Evolutionary conservation across 495 filamentous ascomycete genomes (phyloP), one percentile per base, ranked within the genome.

Genomic region (Peziza echinospora): DNA sequence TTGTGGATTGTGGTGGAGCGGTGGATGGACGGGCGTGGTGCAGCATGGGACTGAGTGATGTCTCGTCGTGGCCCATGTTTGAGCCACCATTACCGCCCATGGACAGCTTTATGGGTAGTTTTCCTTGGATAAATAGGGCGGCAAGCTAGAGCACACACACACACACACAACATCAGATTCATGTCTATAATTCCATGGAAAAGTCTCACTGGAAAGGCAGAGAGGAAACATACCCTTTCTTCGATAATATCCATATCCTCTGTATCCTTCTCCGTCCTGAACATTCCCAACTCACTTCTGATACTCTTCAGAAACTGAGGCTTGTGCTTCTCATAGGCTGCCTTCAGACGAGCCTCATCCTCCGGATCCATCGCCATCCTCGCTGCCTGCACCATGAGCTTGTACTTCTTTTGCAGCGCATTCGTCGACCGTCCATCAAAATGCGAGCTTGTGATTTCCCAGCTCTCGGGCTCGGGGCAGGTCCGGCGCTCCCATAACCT

Each of bases 241-340:
- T 54, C 55, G 16, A 54, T 52, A 22, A 51, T 52, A 21, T 58
- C 52, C 19, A 53, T 26, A 26, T 56, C 50, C 9, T 57, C 52
- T 17, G 51, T 26, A 26, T 56, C 50, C 9, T 57, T 52, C 49
- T 60, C 61, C 21, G 56, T 50, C 50, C 57, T 56, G 26, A 64
- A 55, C 17, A 59, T 47, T 1, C 24, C 46, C 16, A 46, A 17
- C 30, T 37, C 13, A 17, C 30, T 37, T 11, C 30, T 17, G 30
- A 17, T 37, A 37, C n/a, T n/a, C n/a, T n/a, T n/a, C n/a, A n/a
- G n/a, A 37, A 37, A 37, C 4, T 13, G 13, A 17, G 30, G 30
- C 13, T 11, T 17, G 19, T 37, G 30, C 19, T 37, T 37, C 13
- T 11, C 30, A 4, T 13, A 13, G 3, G 30, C 30, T 37, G 1